Base-by-base conservation (phyloP, 805 yeast species). In the Scheffersomyces ergatensis region DNA sequence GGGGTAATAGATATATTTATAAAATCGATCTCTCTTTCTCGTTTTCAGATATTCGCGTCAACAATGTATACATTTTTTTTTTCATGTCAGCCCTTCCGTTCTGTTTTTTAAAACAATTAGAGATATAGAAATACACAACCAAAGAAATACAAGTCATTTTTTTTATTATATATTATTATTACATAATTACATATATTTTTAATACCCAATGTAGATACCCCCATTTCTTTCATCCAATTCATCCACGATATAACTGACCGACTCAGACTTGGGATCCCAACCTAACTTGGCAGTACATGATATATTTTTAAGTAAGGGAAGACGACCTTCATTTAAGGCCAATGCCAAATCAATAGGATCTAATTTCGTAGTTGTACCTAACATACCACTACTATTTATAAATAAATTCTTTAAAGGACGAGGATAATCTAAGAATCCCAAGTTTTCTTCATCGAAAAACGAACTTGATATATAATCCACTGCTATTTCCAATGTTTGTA, bases 281-380 rank as follows among this genome's bases (percentile, higher is more conserved):
- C 97, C 96, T 27, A 93, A 63, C 58, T 83, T 82, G 14, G 84
- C 77, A 17, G 93, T 83, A 33, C 89, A 74, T 33, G 83, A 70
- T 2, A 93, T 68, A 36, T 75, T 76, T 45, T 74, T 72, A 55
- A 93, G 67, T 30, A 67, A 48, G 0, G 96, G 96, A 14, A 93
- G 61, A 50, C 95, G 67, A 8, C 79, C 82, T 44, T 90, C 97
- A 55, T 79, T 74, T 16, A 90, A 64, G 0, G 97, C 97, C 35
- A 89, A 74, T 0, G 93, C 86, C 43, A 93, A 67, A 59, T 92
- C 97, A 50, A 88, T 85, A 0, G 98, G 96, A 52, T 87, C 88
- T 25, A 93, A 65, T 54, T 88, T 88, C 18, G 83, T 77, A 2
- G 89, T 76, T 43, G 90, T 87, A 2, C 97, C 97, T 44, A 85